Base-by-base conservation (phyloP, 495 filamentous ascomycete genomes). In the Penicillium canescens region DNA sequence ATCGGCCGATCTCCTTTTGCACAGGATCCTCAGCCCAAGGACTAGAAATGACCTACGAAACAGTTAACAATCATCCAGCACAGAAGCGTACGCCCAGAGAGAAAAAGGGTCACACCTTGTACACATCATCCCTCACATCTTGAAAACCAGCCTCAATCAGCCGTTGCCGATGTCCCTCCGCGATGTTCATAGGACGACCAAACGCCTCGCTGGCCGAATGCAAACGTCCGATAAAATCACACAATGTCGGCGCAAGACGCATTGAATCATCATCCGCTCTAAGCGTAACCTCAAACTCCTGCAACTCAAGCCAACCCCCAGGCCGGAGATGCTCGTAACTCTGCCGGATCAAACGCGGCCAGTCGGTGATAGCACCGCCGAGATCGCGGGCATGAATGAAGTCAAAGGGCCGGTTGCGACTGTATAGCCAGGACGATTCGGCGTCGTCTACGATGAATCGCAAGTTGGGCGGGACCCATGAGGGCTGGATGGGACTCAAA, bases 281-380 rank as follows among this genome's bases (percentile, higher is more conserved):
- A 11, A 75, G 61, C 55, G 62, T 66, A 18, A 69, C 62, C 39
- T 79, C 77, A 50, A 75, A 82, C 50, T 84, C 81, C 53, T 79
- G 74, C 23, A 83, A 59, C 49, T 84, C 81, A 23, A 80, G 48
- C 74, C 76, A 83, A 2, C 80, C 81, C 2, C 81, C 81, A 0
- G 80, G 79, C 23, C 72, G 70, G 2, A 82, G 63, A 53, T 82
- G 71, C 11, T 44, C 37, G 21, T 68, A 67, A 24, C 69, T 67
- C 63, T 75, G 71, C 0, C 43, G 52, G 21, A 76, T 52, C 14
- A 76, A 52, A 33, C 60, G 64, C 35, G 63, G 59, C 75, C 78
- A 81, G 61, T 82, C 74, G 16, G 62, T 65, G 48, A 79, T 74
- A 36, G 68, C 59, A 47, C 78, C 73, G 34, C 69, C 73, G 40